Conservation (phyloP, 202 grass and related monocot species). For the Zizania palustris region DNA sequence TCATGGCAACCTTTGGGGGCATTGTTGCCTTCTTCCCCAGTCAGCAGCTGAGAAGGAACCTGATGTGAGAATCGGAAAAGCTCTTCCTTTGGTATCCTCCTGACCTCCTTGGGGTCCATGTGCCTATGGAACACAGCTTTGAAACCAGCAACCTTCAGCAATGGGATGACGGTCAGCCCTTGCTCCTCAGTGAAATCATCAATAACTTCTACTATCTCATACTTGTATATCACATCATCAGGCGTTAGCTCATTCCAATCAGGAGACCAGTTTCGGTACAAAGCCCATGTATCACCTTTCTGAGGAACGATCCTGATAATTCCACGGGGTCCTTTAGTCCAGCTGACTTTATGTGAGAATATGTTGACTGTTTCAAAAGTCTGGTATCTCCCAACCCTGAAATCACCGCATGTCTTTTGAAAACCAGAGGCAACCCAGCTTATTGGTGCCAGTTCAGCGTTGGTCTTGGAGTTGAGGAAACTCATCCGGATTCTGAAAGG, state of each 20-base stretch:
- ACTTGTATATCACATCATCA: constrained; percentile 91
- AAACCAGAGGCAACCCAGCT: constrained; percentile 88
- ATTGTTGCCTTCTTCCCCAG: constrained; percentile 83
- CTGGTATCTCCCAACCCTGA: constrained; percentile 89
- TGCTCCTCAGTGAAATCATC: constrained; percentile 76
- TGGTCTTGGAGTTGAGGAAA: constrained; percentile 93
- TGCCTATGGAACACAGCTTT: constrained; percentile 90
- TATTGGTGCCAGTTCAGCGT: constrained; percentile 83
- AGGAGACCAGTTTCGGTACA: constrained; percentile 88
- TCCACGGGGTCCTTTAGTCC: constrained; percentile 87
- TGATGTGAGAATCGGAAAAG: constrained; percentile 88
- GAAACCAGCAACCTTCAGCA: constrained; percentile 94
- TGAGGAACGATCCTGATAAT: constrained; percentile 81
- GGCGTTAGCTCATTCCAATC: constrained; percentile 89
- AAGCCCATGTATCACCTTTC: constrained; percentile 96
- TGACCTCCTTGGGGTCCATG: constrained; percentile 68
- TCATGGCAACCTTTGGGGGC: constrained; percentile 89
- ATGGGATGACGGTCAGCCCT: constrained; percentile 69
- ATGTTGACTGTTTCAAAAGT: constrained; percentile 84
- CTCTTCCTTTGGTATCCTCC: constrained; percentile 79
- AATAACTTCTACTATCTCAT: constrained; percentile 88
- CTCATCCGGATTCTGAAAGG: constrained; percentile 94
- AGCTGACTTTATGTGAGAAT: constrained; percentile 89
- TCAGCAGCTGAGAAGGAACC: constrained; percentile 80
- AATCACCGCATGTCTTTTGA: constrained; percentile 91